Base-by-base conservation (phyloP, 148 eudicot genomes). In the Dysphania ambrosioides region DNA sequence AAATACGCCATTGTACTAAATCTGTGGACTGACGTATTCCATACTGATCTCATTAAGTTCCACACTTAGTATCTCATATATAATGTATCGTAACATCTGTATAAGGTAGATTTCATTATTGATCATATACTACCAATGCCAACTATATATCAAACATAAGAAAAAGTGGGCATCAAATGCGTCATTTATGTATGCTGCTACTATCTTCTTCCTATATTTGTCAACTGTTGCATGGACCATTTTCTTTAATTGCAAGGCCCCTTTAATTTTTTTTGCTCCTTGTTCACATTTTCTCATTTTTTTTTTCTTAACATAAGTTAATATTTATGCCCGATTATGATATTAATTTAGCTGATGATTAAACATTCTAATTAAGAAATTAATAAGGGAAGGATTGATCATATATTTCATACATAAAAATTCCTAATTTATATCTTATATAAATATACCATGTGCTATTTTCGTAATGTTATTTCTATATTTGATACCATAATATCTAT, bases 141-240 rank as follows among this genome's bases (percentile, higher is more conserved):
- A 60, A 60, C 51, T 36, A 26, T 27, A 59, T 18, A 23, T 41
- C 68, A 73, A 41, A 30, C 41, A 62, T 61, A 41, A 60, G 57
- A 60, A 24, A 70, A 68, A 44, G 24, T 76, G 57, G 38, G 72
- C 64, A 72, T 72, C 75, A 57, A 72, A 72, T 72, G 61, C 75
- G 57, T 72, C 75, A 72, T 57, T 72, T 72, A 72, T 72, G 34
- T 56, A 57, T 58, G 65, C 51, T 72, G 47, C 75, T 32, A 40
- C 66, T 36, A 56, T 74, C 56, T 61, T 61, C n/a, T n/a, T n/a
- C n/a, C n/a, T 26, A 53, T 34, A 53, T 68, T 10, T 38, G 36
- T 31, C 68, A 69, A 16, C 67, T 40, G n/a, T 21, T 75, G 62
- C 56, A 76, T 71, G 80, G 75, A 70, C 80, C 75, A 77, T 71